Conservation (phyloP, 495 filamentous ascomycete genomes). For the Glutinoglossum americanum region DNA sequence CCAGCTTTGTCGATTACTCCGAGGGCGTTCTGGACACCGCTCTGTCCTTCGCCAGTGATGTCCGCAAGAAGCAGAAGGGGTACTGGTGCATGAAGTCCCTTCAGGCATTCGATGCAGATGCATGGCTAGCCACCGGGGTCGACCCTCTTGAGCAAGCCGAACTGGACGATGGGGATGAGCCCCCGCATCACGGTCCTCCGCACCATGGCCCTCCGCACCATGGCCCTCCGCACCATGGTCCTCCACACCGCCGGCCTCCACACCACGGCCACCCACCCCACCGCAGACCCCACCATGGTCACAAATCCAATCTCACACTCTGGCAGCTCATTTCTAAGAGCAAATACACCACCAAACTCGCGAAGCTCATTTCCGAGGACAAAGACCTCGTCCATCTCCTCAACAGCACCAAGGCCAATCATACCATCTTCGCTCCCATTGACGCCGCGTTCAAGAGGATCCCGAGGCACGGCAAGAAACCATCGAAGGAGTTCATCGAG, state of each 20-base stretch:
- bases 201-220: neutral
- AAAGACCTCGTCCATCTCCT: constrained; percentile 46
- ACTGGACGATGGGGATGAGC: neutral
- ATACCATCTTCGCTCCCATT: constrained; percentile 62
- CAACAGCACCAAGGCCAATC: constrained; percentile 44
- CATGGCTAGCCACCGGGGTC: constrained; percentile 21
- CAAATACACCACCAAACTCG: constrained; percentile 56
- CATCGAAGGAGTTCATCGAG: constrained; percentile 41
- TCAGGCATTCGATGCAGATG: constrained; percentile 18
- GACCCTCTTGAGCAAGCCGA: constrained; percentile 3
- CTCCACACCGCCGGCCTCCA: neutral
- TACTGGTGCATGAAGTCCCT: constrained; percentile 10
- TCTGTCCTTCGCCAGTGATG: constrained; percentile 17
- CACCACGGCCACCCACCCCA: constrained; percentile 3
- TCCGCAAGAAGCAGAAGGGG: constrained; percentile 16
- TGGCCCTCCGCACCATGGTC: constrained; percentile 3
- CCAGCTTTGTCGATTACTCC: constrained; percentile 15
- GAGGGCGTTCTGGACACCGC: constrained; percentile 27
- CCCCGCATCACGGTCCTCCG: neutral
- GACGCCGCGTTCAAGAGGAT: constrained; percentile 54
- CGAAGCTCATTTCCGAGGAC: constrained; percentile 46
- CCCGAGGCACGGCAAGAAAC: constrained; percentile 29
- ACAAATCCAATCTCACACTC: constrained; percentile 40
- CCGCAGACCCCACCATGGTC: constrained; percentile 11
- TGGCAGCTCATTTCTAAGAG: constrained; percentile 53